These are phyloP conservation scores for Bifiguratus adelaidae DNA, from an alignment of 192 early-diverging fungal genomes.

Conservation along the genomic window DNA sequence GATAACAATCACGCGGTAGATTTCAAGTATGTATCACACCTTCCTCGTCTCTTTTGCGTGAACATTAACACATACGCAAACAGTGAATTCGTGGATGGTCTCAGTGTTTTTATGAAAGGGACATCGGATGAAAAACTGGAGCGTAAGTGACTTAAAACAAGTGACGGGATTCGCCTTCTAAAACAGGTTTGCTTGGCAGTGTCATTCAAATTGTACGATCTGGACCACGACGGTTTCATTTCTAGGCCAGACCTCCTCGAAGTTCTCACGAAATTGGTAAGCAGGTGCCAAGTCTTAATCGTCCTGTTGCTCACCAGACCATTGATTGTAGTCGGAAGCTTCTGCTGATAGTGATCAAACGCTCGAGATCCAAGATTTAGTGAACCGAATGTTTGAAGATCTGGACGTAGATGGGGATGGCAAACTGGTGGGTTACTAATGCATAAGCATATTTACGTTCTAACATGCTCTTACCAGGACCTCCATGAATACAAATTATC, in stretches of 20 bases:
- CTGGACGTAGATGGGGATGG: conserved; percentile 73
- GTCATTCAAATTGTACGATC: conserved; percentile 70
- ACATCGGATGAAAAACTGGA: conserved; percentile 65
- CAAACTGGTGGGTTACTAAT: conserved; percentile 40
- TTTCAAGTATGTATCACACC: conserved; percentile 39
- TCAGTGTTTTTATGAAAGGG: conserved; percentile 70
- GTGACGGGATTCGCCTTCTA: too few relatives aligned
- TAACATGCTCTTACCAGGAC: conserved; percentile 23
- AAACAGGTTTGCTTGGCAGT: too few relatives aligned
- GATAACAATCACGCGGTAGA: conserved; percentile 54
- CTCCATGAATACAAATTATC: conserved; percentile 68
- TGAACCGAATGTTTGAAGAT: conserved; percentile 67
- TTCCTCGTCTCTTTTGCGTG: not conserved
- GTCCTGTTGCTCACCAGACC: too few relatives aligned
- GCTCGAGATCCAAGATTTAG: conserved; percentile 46
- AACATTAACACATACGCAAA: not conserved
- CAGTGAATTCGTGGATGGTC: conserved; percentile 49
- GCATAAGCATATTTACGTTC: not conserved
- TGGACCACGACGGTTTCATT: conserved; percentile 65
- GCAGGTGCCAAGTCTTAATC: too few relatives aligned
- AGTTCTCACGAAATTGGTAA: conserved; percentile 68
- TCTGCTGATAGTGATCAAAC: conserved; percentile 60
- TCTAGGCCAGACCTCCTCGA: conserved; percentile 60
- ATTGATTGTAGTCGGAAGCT: conserved; percentile 7
- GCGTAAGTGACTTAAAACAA: too few relatives aligned